A percentile compares a stretch with the other conserved stretches of the same genome.
phyloP scores from a whole-genome alignment of 495 filamentous ascomycete genomes.

The Aspergillus wentii region DNA sequence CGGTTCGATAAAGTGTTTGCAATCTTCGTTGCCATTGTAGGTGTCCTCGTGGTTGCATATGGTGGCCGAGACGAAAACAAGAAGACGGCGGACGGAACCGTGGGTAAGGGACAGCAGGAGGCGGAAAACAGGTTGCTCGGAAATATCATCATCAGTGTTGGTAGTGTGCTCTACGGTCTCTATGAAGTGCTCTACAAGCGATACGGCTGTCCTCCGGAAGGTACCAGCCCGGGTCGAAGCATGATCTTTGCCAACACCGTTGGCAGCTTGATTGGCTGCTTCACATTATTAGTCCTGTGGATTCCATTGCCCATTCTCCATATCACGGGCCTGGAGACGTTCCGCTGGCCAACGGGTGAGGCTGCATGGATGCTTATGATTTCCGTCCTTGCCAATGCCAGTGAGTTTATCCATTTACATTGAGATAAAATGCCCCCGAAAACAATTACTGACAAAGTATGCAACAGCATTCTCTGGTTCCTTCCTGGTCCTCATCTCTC shows the following conservation, averaged over 20 bases:
- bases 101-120: constrained; percentile 41
- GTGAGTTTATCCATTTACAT: constrained; percentile 42
- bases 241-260: constrained; percentile 93
- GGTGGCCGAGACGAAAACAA: constrained; percentile 58
- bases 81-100: constrained; percentile 45
- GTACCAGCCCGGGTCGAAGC: constrained; percentile 69
- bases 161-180: constrained; percentile 89
- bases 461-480: constrained; percentile 74
- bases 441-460: background rate
- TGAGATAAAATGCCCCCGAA: no score
- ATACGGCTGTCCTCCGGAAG: constrained; percentile 87
- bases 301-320: constrained; percentile 86
- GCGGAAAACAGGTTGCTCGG: constrained; percentile 62
- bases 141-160: constrained; percentile 89
- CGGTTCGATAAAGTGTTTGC: constrained; percentile 76
- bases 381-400: constrained; percentile 78
- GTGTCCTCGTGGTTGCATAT: constrained; percentile 90
- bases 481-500: constrained; percentile 85
- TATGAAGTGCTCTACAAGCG: constrained; percentile 97
- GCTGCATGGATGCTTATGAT: constrained; percentile 75
- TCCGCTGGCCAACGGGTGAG: constrained; percentile 72
- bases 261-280: constrained; percentile 75
- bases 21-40: constrained; percentile 78
- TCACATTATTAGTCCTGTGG: constrained; percentile 86
- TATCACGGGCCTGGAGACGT: constrained; percentile 68